Percentiles rank a stretch among this genome's conserved stretches.
phyloP scores from a whole-genome alignment of 176 grass and related monocot genomes.

The Zea mays region DNA sequence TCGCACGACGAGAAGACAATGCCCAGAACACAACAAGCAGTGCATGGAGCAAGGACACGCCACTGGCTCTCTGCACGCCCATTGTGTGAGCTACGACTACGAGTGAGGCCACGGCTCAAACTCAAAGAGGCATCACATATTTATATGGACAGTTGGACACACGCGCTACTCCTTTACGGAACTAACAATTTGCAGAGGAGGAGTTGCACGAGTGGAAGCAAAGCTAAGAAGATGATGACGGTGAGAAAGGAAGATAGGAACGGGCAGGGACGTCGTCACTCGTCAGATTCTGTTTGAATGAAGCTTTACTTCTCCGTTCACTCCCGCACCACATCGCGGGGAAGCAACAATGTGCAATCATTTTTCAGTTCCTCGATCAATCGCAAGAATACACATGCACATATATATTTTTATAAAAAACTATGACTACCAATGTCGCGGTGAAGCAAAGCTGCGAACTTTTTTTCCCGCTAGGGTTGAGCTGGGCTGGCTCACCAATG shows the following conservation, averaged over 20 bases:
- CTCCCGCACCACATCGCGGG: conserved; percentile 17
- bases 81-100: conserved; percentile 23
- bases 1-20: conserved; percentile 13
- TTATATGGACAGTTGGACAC: conserved; percentile 16
- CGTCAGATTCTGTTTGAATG: conserved; percentile 42
- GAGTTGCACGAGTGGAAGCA: conserved; percentile 50
- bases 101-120: not conserved
- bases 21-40: conserved; percentile 25
- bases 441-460: conserved; percentile 15
- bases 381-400: not conserved
- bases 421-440: not conserved
- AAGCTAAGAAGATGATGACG: conserved; percentile 23
- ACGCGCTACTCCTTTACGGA: conserved; percentile 8
- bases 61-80: conserved; percentile 10
- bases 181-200: conserved; percentile 27
- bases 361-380: conserved; percentile 3
- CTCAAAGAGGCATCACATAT: conserved; percentile 26
- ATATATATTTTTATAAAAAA: not conserved
- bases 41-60: not conserved
- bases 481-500: conserved; percentile 23
- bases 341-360: conserved; percentile 32
- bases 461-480: conserved; percentile 3
- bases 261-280: conserved; percentile 28
- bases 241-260: conserved; percentile 23
- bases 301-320: conserved; percentile 44